Evolutionary conservation across 352 stramenopile genomes (phyloP).

Genomic region (Albugo laibachii): DNA sequence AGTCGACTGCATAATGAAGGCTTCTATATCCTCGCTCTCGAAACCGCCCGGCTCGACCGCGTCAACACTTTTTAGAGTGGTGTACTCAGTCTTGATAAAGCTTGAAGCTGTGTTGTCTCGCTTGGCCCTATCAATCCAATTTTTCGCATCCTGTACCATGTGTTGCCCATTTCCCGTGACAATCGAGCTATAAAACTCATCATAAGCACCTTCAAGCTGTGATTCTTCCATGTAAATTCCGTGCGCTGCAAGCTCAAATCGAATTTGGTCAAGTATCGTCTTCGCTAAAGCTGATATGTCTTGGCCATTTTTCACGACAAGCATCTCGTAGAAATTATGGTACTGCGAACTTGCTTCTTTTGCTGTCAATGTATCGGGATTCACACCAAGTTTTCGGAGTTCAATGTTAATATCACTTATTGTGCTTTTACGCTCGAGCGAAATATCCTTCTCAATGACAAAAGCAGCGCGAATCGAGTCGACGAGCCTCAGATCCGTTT

Average conservation of each 20-base stretch:
- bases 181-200: slow-evolving; percentile 35
- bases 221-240: slow-evolving; percentile 34
- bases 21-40: slow-evolving; percentile 30
- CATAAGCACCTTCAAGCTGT: slow-evolving; percentile 35
- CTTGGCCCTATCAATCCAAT: slow-evolving; percentile 34
- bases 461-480: slow-evolving; percentile 37
- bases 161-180: slow-evolving; percentile 24
- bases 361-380: slow-evolving; percentile 4
- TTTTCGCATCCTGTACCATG: slow-evolving; percentile 44
- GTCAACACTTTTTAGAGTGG: slow-evolving; percentile 30
- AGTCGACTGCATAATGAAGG: slow-evolving; percentile 25
- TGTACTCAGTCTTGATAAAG: slow-evolving; percentile 49
- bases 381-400: slow-evolving; percentile 35
- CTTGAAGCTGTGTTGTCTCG: slow-evolving; percentile 13
- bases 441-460: slow-evolving; percentile 52
- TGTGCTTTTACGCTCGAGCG: slow-evolving; percentile 24
- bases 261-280: slow-evolving; percentile 41
- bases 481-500: slow-evolving; percentile 24
- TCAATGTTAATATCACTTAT: slow-evolving; percentile 17
- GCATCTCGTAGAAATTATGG: slow-evolving; percentile 29
- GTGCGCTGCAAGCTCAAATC: slow-evolving; percentile 29
- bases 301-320: slow-evolving; percentile 47
- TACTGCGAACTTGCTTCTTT: slow-evolving; percentile 20
- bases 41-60: slow-evolving; percentile 25
- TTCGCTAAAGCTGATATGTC: slow-evolving; percentile 33